Percentiles rank a stretch among this genome's conserved stretches.
Evolutionary conservation across 768 basidiomycete species (phyloP).

Genomic region (Russula ochroleuca): DNA sequence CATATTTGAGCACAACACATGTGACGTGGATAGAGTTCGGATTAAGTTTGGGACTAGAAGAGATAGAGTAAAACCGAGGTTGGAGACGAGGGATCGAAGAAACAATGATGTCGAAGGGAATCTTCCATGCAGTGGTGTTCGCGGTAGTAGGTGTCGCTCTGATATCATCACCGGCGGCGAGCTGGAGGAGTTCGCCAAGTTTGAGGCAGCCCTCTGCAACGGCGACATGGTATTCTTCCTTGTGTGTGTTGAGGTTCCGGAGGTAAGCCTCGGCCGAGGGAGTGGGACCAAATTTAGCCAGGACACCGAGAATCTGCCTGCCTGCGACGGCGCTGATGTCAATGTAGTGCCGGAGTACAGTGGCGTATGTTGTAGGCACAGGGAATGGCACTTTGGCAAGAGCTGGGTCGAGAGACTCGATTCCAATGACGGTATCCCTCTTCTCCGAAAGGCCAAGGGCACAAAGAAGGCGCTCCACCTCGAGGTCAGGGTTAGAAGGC

Average conservation of each 20-base stretch:
- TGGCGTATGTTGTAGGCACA: slow-evolving; percentile 88
- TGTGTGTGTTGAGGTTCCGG: slow-evolving; percentile 75
- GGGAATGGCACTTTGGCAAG: slow-evolving; percentile 99
- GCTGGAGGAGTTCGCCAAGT: slow-evolving; percentile 87
- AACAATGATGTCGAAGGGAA: slow-evolving; percentile 96
- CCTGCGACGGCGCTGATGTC: slow-evolving; percentile 94
- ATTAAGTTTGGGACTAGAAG: slow-evolving; percentile 90
- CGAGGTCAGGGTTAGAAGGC: slow-evolving; percentile 90
- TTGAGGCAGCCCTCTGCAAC: slow-evolving; percentile 82
- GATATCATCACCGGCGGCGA: slow-evolving; percentile 80
- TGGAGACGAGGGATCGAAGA: slow-evolving; percentile 92
- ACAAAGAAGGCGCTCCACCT: slow-evolving; percentile 84
- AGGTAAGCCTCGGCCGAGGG: slow-evolving; percentile 71
- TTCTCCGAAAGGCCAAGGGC: slow-evolving; percentile 80
- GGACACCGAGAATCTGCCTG: slow-evolving; percentile 84
- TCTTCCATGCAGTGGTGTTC: slow-evolving; percentile 81
- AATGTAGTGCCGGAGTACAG: slow-evolving; percentile 94
- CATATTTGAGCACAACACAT: slow-evolving; percentile 90
- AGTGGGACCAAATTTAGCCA: slow-evolving; percentile 85
- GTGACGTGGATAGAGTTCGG: slow-evolving; percentile 92
- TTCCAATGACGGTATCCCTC: slow-evolving; percentile 78
- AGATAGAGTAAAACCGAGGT: slow-evolving; percentile 98
- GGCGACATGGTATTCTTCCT: slow-evolving; percentile 77
- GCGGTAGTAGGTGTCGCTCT: slow-evolving; percentile 51
- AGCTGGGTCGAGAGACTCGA: slow-evolving; percentile 96